Evolutionary conservation across 2,329 filamentous ascomycete genomes (phyloP).

Genomic region (Lasiodiplodia gonubiensis): DNA sequence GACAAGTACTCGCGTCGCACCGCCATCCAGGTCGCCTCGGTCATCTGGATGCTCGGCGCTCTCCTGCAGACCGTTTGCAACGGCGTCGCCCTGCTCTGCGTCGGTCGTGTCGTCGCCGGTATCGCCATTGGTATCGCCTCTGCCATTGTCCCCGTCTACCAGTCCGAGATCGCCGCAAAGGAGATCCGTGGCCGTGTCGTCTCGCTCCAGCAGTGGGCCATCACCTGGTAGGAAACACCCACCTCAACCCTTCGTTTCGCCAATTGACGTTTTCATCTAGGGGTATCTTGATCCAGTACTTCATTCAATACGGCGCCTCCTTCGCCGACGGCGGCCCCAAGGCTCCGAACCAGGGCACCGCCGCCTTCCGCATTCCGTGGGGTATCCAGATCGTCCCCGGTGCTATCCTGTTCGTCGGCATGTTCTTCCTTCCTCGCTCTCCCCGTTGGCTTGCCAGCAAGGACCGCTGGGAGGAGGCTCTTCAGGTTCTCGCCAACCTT

Average conservation of each 20-base stretch:
- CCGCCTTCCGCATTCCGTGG: constrained; percentile 68
- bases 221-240: constrained; percentile 58
- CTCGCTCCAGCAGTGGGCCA: constrained; percentile 71
- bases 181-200: constrained; percentile 63
- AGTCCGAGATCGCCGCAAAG: constrained; percentile 75
- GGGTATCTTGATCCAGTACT: constrained; percentile 69
- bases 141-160: constrained; percentile 91
- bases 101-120: constrained; percentile 81
- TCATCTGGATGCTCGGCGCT: constrained; percentile 46
- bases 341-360: constrained; percentile 50
- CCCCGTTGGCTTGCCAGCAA: constrained; percentile 69
- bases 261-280: not conserved
- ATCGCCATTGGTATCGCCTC: constrained; percentile 87
- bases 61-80: constrained; percentile 32
- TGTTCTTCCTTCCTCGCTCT: constrained; percentile 65
- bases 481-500: constrained; percentile 47
- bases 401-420: constrained; percentile 48
- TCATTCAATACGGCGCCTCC: constrained; percentile 64
- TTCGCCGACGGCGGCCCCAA: constrained; percentile 49
- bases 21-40: constrained; percentile 43
- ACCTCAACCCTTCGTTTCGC: accelerated
- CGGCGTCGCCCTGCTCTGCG: constrained; percentile 41
- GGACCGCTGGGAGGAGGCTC: constrained; percentile 65
- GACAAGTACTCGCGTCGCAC: constrained; percentile 44
- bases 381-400: constrained; percentile 57